A percentile compares a stretch with the other conserved stretches of the same genome.
These are phyloP conservation scores for Mimosa pudica DNA, from an alignment of 306 rosid genomes.

Conservation along the genomic window DNA sequence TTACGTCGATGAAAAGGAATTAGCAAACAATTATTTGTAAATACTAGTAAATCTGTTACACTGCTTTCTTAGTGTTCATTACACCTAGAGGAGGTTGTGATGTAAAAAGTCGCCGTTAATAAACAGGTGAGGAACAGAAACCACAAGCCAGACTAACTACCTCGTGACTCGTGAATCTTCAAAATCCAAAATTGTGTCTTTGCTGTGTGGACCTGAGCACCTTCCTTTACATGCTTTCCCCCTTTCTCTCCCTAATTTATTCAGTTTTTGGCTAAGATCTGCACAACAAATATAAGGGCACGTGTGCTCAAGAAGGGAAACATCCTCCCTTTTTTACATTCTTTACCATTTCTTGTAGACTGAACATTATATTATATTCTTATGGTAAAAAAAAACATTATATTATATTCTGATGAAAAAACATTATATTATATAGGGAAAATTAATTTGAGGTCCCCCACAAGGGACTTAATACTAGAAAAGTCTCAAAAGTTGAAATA, in stretches of 20 bases:
- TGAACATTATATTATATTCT: too few relatives aligned
- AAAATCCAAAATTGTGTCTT: background rate
- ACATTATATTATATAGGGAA: too few relatives aligned
- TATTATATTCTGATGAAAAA: too few relatives aligned
- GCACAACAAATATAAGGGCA: background rate
- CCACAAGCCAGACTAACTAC: background rate
- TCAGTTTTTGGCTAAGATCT: background rate
- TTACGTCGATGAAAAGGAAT: too few relatives aligned
- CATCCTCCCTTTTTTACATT: background rate
- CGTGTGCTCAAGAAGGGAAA: background rate
- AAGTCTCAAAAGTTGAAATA: too few relatives aligned
- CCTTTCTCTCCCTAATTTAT: background rate
- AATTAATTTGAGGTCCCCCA: too few relatives aligned
- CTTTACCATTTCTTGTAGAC: background rate
- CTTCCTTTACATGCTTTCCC: background rate
- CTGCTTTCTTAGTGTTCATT: too few relatives aligned
- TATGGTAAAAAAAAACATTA: too few relatives aligned
- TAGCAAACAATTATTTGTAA: too few relatives aligned
- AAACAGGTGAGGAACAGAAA: background rate
- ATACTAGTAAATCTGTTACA: too few relatives aligned
- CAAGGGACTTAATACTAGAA: too few relatives aligned
- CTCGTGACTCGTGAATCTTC: slow-evolving; percentile 11
- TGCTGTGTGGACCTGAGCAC: slow-evolving; percentile 10
- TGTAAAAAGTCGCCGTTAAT: slow-evolving; percentile 38
- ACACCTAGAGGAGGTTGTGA: background rate